Conservation (phyloP, 768 basidiomycete species). For the Lactarius quietus region DNA sequence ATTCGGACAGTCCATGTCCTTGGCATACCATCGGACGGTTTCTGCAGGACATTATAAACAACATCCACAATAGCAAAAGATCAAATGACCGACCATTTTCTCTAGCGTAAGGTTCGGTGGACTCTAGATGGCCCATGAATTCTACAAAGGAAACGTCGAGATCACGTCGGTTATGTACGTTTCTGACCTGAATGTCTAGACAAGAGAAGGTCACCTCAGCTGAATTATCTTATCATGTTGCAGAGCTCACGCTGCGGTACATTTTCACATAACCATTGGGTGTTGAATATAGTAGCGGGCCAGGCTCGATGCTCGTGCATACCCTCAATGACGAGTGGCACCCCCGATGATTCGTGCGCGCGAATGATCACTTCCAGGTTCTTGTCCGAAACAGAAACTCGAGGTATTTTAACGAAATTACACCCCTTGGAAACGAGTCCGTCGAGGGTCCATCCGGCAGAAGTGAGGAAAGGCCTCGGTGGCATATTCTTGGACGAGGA, state of each 20-base stretch:
- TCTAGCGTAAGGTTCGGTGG: constrained; percentile 2
- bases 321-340: constrained; percentile 61
- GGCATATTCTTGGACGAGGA: constrained; percentile 7
- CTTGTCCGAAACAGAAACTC: constrained; percentile 36
- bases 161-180: constrained; percentile 59
- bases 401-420: constrained; percentile 44
- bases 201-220: constrained; percentile 1
- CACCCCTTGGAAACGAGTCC: constrained; percentile 36
- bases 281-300: constrained; percentile 50
- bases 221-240: background rate
- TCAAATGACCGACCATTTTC: constrained; percentile 13
- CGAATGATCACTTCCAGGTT: constrained; percentile 25
- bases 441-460: constrained; percentile 48
- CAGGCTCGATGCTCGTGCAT: constrained; percentile 55
- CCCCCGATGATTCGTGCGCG: constrained; percentile 45
- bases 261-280: constrained; percentile 49
- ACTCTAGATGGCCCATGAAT: constrained; percentile 39
- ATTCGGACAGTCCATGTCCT: constrained; percentile 67
- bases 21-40: constrained; percentile 64
- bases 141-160: constrained; percentile 46
- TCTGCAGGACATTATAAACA: constrained; percentile 41
- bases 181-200: constrained; percentile 59
- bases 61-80: background rate
- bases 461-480: constrained; percentile 2
- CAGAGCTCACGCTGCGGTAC: constrained; percentile 23